phyloP scores from a whole-genome alignment of 148 eudicot species.

The Pharnaceum exiguum region DNA sequence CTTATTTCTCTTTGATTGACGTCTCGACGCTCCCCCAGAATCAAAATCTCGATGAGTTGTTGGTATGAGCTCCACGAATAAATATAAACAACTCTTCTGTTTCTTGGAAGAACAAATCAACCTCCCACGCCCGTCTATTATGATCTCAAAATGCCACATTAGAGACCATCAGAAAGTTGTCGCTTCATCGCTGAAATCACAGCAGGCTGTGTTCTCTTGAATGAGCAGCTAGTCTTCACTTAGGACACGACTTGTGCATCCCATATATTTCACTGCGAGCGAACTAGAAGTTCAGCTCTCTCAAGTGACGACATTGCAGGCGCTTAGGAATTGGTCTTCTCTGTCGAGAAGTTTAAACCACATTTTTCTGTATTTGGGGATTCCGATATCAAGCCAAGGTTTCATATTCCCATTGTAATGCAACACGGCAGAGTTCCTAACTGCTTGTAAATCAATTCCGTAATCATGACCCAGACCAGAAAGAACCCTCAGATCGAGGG shows the following conservation, averaged over 20 bases:
- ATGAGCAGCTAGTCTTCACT: background rate
- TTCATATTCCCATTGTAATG: conserved; percentile 97
- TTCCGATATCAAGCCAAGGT: conserved; percentile 97
- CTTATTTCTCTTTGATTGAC: conserved; percentile 17
- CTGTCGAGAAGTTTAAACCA: conserved; percentile 64
- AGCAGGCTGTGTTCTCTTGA: background rate
- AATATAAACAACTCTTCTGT: conserved; percentile 18
- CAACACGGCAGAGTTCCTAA: conserved; percentile 57
- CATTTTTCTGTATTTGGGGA: conserved; percentile 51
- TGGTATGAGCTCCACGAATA: background rate
- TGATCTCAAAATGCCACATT: conserved; percentile 7
- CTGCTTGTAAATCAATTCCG: conserved; percentile 37
- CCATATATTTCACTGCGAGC: conserved; percentile 4
- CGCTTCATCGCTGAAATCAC: conserved; percentile 11
- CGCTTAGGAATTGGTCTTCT: conserved; percentile 60
- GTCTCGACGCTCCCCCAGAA: conserved; percentile 1
- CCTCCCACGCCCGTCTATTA: conserved; percentile 8
- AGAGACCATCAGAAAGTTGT: conserved; percentile 1
- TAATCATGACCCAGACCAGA: conserved; percentile 94
- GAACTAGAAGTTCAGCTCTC: conserved; percentile 16
- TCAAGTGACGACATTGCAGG: conserved; percentile 80
- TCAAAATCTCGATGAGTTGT: background rate
- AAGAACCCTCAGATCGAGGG: conserved; percentile 68
- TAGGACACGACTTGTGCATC: conserved; percentile 6
- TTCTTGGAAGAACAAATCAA: conserved; percentile 16